Evolutionary conservation across 345 rosid species (phyloP).

Genomic region (Pistacia atlantica): DNA sequence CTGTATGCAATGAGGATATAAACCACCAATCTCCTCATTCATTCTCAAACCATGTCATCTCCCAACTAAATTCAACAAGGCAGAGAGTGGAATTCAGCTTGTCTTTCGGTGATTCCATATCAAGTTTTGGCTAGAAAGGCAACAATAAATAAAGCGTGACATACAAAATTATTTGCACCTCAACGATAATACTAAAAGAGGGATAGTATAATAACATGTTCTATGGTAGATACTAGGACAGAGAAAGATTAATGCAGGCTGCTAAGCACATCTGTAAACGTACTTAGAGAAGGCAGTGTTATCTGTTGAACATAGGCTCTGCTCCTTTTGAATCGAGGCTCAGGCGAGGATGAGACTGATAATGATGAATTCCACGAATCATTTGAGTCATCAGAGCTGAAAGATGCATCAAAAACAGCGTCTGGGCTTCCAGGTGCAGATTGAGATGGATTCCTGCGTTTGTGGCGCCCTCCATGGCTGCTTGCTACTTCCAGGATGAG

Average conservation of each 20-base stretch:
- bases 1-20: neutral
- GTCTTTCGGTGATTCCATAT: constrained; percentile 11
- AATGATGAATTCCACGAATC: constrained; percentile 60
- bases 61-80: constrained; percentile 11
- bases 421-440: constrained; percentile 50
- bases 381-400: constrained; percentile 70
- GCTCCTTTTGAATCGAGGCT: constrained; percentile 59
- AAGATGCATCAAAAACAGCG: constrained; percentile 58
- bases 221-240: constrained; percentile 24
- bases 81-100: constrained; percentile 10
- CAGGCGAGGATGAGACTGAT: constrained; percentile 42
- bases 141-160: constrained; percentile 20
- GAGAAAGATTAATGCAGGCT: constrained; percentile 58
- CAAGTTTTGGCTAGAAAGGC: constrained; percentile 22
- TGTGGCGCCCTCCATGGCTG: constrained; percentile 36
- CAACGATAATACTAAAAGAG: constrained; percentile 16
- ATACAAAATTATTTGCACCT: constrained; percentile 24
- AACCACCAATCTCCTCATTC: constrained; percentile 4
- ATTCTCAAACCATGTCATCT: constrained; percentile 7
- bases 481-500: constrained; percentile 52
- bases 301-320: constrained; percentile 68
- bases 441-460: constrained; percentile 42
- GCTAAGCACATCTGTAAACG: constrained; percentile 66
- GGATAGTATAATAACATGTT: constrained; percentile 28
- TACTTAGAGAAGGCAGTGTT: constrained; percentile 58